Conservation (phyloP, 176 grass and related monocot genomes). For the Areca catechu region DNA sequence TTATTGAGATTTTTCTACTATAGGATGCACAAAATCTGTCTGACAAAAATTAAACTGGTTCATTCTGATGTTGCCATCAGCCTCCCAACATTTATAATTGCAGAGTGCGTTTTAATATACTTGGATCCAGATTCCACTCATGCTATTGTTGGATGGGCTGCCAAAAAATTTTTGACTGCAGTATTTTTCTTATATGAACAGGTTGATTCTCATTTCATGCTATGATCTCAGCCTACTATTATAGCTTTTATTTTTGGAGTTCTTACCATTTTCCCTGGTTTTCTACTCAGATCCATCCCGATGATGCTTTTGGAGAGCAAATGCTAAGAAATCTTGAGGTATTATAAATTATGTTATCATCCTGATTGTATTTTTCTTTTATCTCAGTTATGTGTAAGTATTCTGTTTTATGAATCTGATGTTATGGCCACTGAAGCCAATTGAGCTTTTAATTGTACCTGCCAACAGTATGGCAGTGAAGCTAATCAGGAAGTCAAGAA, state of each 20-base stretch:
- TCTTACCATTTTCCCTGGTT: conserved; percentile 7
- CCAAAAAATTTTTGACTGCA: conserved; percentile 64
- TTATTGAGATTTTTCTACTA: neutral
- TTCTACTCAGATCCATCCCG: conserved; percentile 72
- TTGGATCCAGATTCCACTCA: conserved; percentile 60
- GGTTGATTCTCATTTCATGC: conserved; percentile 25
- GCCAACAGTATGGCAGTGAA: too few relatives aligned
- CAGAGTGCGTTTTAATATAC: conserved; percentile 98
- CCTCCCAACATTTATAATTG: conserved; percentile 99
- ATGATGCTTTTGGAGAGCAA: conserved; percentile 98
- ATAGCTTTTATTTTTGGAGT: too few relatives aligned
- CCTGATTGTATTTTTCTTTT: neutral
- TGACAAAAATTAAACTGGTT: conserved; percentile 14
- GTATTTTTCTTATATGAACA: conserved; percentile 95
- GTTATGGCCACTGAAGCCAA: too few relatives aligned
- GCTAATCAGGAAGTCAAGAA: too few relatives aligned
- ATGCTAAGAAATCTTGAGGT: conserved; percentile 99
- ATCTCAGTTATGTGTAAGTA: too few relatives aligned
- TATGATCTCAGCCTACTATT: too few relatives aligned
- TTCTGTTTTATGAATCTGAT: too few relatives aligned
- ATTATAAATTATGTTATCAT: neutral
- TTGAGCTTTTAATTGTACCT: too few relatives aligned
- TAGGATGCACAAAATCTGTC: neutral
- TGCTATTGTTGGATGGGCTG: conserved; percentile 78
- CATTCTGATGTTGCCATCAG: conserved; percentile 63